Evolutionary conservation across 805 yeast genomes (phyloP).

Genomic region (Zygosaccharomyces lentus): DNA sequence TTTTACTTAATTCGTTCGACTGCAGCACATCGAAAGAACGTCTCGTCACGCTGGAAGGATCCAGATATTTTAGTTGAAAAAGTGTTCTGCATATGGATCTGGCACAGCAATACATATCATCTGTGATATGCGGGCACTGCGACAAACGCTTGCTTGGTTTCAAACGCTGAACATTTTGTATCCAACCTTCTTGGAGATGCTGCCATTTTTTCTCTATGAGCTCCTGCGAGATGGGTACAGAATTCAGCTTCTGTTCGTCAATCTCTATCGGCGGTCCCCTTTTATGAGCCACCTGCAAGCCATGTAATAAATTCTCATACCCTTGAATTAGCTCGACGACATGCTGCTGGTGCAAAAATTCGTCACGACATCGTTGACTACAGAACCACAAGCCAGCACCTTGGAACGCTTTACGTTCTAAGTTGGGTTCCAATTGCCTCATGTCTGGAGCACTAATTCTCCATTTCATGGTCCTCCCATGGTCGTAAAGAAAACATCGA

Average conservation of each 20-base stretch:
- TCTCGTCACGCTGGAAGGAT: slow-evolving; percentile 15
- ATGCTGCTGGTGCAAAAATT: slow-evolving; percentile 38
- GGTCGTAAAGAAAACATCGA: slow-evolving; percentile 46
- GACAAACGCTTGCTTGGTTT: slow-evolving; percentile 37
- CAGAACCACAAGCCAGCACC: slow-evolving; percentile 54
- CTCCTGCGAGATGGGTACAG: slow-evolving; percentile 8
- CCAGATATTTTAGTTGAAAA: slow-evolving; percentile 29
- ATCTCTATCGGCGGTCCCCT: slow-evolving; percentile 8
- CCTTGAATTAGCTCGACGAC: slow-evolving; percentile 35
- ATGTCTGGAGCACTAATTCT: slow-evolving; percentile 28
- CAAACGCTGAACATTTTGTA: slow-evolving; percentile 30
- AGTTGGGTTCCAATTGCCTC: slow-evolving; percentile 4
- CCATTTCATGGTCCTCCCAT: slow-evolving; percentile 45
- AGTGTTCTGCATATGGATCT: slow-evolving; percentile 44
- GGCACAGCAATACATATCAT: slow-evolving; percentile 49
- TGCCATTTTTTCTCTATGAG: slow-evolving; percentile 17
- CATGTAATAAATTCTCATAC: slow-evolving; percentile 33
- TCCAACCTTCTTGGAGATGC: slow-evolving; percentile 38
- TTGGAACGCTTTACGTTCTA: slow-evolving; percentile 22
- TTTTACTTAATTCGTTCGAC: slow-evolving; percentile 47
- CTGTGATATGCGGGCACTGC: slow-evolving; percentile 44
- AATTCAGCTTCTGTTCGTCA: slow-evolving; percentile 12
- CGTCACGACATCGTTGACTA: slow-evolving; percentile 40
- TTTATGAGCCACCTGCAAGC: slow-evolving; percentile 33
- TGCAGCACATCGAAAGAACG: slow-evolving; percentile 42